Evolutionary conservation across 768 basidiomycete species (phyloP).

Genomic region (Pisolithus orientalis): DNA sequence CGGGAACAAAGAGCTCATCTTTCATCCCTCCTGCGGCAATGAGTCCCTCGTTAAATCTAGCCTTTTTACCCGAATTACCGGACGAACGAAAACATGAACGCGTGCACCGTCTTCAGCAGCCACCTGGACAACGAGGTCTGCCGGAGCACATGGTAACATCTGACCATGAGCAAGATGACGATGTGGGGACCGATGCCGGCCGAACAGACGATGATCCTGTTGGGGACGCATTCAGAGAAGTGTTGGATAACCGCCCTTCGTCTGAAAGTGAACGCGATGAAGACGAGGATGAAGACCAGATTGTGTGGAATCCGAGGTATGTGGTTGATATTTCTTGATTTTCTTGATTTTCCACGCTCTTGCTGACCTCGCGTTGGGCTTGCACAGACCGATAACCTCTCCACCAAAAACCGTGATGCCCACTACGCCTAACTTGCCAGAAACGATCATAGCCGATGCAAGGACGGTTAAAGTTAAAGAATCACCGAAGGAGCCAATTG

Average conservation of each 20-base stretch:
- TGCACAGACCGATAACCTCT: not conserved
- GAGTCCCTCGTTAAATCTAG: constrained; percentile 4
- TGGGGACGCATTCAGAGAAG: constrained; percentile 55
- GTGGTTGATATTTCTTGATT: constrained; percentile 9
- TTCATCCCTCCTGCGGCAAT: not conserved
- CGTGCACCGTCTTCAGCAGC: not conserved
- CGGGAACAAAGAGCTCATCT: constrained; percentile 1
- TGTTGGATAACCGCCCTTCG: constrained; percentile 30
- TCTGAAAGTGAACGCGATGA: constrained; percentile 32
- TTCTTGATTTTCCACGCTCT: not conserved
- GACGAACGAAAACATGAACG: not conserved
- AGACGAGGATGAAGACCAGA: constrained; percentile 59
- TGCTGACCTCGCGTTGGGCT: not conserved
- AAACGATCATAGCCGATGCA: not conserved
- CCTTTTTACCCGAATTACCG: not conserved
- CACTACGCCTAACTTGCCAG: constrained; percentile 11
- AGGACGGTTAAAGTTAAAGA: constrained; percentile 2
- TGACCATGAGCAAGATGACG: constrained; percentile 40
- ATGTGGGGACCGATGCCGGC: constrained; percentile 60
- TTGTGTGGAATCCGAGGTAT: constrained; percentile 70
- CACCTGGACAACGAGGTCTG: not conserved
- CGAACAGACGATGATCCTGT: constrained; percentile 83
- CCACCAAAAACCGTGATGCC: constrained; percentile 8
- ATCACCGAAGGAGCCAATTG: not conserved
- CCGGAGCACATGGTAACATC: not conserved